Evolutionary conservation across 2,329 filamentous ascomycete genomes (phyloP), one percentile per base, ranked within the genome.

Genomic region (Ophiocordyceps camponoti-leonardi): DNA sequence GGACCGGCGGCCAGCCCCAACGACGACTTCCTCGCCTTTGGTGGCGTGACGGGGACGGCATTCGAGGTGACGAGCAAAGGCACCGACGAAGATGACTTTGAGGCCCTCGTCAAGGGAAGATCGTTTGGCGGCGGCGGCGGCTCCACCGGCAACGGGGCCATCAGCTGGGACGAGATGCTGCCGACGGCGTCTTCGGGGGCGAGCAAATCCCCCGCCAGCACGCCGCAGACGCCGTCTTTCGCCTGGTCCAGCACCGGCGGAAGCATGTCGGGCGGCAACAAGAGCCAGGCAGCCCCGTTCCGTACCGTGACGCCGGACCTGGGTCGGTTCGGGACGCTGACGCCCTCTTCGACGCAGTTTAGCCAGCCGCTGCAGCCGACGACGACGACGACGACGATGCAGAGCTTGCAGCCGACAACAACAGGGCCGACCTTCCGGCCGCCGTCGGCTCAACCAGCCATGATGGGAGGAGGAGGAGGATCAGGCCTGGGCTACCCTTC

Each of bases 31-130:
- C 72, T 85, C 63, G 77, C 76, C 2, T 84, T 85, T 55, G 77
- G 77, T n/a, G 73, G 72, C 30, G 63, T 78, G n/a, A 79, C 76
- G 4, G 79, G 79, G 23, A 75, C 72, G 2, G 64, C 67, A 0
- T 74, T 79, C 46, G 71, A 77, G 44, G 55, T 60, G 3, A 57
- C 60, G 3, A 57, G 67, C 40, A 73, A 70, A 43, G 69, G 72
- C 10, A 68, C 72, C 4, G 71, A 67, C 3, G 72, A 83, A 43
- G 75, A 83, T 48, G 86, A 93, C 56, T 98, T 96, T 56, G 88
- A 94, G 59, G 77, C 77, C 2, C 76, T 98, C 2, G 88, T 98
- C 44, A 86, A 93, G 56, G 90, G 90, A 10, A 63, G 61, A 19
- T 51, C 54, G 13, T 54, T 53, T 42, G 53, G 56, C 26, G 61